A percentile compares a stretch with the other conserved stretches of the same genome.
Evolutionary conservation across 306 rosid genomes (phyloP).

Genomic region (Biancaea sappan): DNA sequence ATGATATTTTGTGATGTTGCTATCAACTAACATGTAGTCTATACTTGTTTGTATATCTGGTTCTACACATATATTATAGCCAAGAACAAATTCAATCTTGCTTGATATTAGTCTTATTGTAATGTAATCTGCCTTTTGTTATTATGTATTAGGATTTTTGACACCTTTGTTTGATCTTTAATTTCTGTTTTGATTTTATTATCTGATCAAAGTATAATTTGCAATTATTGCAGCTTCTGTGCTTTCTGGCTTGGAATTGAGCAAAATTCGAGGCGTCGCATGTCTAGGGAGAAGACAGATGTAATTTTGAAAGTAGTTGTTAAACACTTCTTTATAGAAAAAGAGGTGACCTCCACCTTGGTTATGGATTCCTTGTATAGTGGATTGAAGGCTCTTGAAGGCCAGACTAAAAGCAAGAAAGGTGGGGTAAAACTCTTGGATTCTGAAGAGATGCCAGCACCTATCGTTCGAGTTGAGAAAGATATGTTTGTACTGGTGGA

Average conservation of each 20-base stretch:
- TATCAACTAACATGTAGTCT: neutral
- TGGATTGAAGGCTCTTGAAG: conserved; percentile 97
- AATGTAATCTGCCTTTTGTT: neutral
- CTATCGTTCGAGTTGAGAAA: conserved; percentile 85
- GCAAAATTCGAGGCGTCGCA: conserved; percentile 79
- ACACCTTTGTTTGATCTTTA: conserved; percentile 1
- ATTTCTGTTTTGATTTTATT: conserved; percentile 28
- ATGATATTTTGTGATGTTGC: conserved; percentile 24
- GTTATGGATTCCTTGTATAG: conserved; percentile 98
- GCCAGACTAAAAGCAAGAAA: conserved; percentile 70
- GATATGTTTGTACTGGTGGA: conserved; percentile 89
- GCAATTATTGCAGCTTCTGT: conserved; percentile 62
- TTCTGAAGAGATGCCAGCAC: conserved; percentile 88
- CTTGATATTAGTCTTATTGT: conserved; percentile 7
- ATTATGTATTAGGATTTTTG: neutral
- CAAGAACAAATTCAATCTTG: conserved; percentile 20
- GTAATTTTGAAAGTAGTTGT: conserved; percentile 88
- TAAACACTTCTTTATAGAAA: conserved; percentile 93
- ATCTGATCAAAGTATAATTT: conserved; percentile 31
- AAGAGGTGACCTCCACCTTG: conserved; percentile 96
- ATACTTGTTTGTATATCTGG: conserved; percentile 2
- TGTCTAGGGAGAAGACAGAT: conserved; percentile 93
- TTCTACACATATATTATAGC: conserved; percentile 2
- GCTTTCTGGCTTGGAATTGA: conserved; percentile 94
- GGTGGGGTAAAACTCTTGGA: conserved; percentile 65